Conservation (phyloP, 2,329 filamentous ascomycete genomes). For the Amphichorda felina region DNA sequence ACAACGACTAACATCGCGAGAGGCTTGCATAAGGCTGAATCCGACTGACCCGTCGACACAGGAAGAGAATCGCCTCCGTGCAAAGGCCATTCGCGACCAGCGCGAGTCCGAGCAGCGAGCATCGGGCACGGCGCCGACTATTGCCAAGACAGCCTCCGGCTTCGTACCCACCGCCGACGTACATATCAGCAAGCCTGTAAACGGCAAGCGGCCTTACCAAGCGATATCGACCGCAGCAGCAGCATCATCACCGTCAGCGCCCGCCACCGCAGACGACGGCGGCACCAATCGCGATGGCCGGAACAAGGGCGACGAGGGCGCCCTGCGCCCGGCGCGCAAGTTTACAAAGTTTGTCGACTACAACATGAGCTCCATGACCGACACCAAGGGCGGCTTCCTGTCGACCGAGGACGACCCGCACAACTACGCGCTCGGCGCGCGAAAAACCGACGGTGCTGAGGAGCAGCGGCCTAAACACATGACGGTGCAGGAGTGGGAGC, state of each 20-base stretch:
- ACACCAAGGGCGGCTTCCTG: constrained; percentile 93
- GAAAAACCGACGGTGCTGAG: constrained; percentile 21
- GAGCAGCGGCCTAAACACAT: constrained; percentile 71
- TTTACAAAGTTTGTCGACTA: constrained; percentile 95
- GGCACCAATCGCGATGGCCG: constrained; percentile 60
- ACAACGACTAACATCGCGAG: no score
- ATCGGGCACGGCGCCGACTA: constrained; percentile 25
- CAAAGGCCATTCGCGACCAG: constrained; percentile 74
- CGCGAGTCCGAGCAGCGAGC: constrained; percentile 50
- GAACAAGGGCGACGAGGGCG: constrained; percentile 26
- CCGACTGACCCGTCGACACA: constrained; percentile 18
- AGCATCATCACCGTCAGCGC: background rate
- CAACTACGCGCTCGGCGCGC: constrained; percentile 55
- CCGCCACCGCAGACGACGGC: constrained; percentile 11
- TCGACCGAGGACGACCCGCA: constrained; percentile 84
- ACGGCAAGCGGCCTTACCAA: constrained; percentile 52
- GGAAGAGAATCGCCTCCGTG: constrained; percentile 80
- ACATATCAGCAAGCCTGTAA: constrained; percentile 30
- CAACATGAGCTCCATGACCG: constrained; percentile 95
- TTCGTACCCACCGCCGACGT: constrained; percentile 61
- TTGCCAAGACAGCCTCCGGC: constrained; percentile 46
- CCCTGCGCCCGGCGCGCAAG: constrained; percentile 67
- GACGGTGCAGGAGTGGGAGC: constrained; percentile 86
- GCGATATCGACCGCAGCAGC: constrained; percentile 35
- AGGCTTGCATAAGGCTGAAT: no score